Evolutionary conservation across 163 green algal species (phyloP).

Genomic region (Chlamydomonas reinhardtii): DNA sequence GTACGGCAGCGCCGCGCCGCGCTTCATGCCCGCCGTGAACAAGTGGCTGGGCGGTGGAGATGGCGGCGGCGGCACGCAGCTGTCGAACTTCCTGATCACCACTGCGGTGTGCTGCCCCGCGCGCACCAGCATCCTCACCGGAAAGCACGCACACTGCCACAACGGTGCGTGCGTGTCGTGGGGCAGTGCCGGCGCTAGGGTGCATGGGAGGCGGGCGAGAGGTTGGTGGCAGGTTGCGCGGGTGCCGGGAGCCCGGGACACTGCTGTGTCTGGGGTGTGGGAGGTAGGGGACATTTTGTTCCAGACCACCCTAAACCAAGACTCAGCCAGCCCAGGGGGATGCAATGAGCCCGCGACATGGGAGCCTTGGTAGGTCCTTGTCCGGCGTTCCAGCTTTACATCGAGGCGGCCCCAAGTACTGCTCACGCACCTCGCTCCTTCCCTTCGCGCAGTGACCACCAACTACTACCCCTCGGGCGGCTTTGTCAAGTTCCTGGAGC

Average conservation of each 20-base stretch:
- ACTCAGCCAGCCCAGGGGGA: no score
- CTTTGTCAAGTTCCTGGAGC: no score
- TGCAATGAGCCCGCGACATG: no score
- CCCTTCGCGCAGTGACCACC: neutral
- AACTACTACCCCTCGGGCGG: neutral
- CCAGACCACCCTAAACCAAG: no score
- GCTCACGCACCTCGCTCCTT: no score
- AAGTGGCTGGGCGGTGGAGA: neutral
- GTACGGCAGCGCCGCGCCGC: neutral
- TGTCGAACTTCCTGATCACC: slow-evolving; percentile 13
- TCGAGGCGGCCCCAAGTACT: neutral
- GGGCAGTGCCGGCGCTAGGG: no score
- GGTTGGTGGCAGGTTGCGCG: no score
- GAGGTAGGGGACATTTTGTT: no score
- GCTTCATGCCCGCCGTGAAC: slow-evolving; percentile 18
- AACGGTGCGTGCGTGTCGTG: neutral
- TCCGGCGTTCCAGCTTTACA: neutral
- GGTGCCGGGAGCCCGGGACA: no score
- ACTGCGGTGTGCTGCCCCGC: slow-evolving; percentile 10
- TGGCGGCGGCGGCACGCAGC: neutral
- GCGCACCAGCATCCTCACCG: neutral
- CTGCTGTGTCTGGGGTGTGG: no score
- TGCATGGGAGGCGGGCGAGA: no score
- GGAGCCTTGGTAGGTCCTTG: no score
- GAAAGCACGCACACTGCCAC: neutral